These are phyloP conservation scores for Pleurotus sapidus DNA, from an alignment of 768 basidiomycete species.

Conservation along the genomic window DNA sequence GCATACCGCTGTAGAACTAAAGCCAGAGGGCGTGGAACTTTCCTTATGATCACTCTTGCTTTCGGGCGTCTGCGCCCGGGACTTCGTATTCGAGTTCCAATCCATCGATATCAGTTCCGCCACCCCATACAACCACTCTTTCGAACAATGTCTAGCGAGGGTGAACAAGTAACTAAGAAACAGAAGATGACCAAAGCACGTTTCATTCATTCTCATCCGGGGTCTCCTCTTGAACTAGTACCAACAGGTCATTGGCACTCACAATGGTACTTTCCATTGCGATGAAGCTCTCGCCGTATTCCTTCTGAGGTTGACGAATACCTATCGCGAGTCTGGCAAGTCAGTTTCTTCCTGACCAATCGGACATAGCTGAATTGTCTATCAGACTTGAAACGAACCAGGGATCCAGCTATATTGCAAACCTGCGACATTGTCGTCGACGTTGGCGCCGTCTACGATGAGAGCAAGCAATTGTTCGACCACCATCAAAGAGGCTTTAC, in stretches of 20 bases:
- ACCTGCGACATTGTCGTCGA: slow-evolving; percentile 94
- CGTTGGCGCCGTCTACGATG: slow-evolving; percentile 91
- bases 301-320: slow-evolving; percentile 73
- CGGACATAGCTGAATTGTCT: too few relatives aligned
- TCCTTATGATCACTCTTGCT: neutral
- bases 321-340: slow-evolving; percentile 75
- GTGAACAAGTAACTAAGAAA: slow-evolving; percentile 19
- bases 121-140: neutral
- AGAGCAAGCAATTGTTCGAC: slow-evolving; percentile 77
- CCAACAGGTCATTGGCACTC: slow-evolving; percentile 81
- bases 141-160: slow-evolving; percentile 6
- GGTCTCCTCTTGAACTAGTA: slow-evolving; percentile 1
- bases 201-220: slow-evolving; percentile 7
- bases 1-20: neutral
- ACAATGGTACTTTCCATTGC: slow-evolving; percentile 95
- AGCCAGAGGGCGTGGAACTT: neutral
- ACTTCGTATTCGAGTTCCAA: neutral
- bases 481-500: slow-evolving; percentile 95
- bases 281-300: slow-evolving; percentile 96
- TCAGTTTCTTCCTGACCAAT: neutral
- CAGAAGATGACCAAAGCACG: slow-evolving; percentile 41
- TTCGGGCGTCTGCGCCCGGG: neutral
- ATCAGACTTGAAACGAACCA: slow-evolving; percentile 64
- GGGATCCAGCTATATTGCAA: slow-evolving; percentile 69
- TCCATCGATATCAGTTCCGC: neutral